These are phyloP conservation scores for Babesia ovis DNA, from an alignment of 169 alveolate species.

Conservation along the genomic window DNA sequence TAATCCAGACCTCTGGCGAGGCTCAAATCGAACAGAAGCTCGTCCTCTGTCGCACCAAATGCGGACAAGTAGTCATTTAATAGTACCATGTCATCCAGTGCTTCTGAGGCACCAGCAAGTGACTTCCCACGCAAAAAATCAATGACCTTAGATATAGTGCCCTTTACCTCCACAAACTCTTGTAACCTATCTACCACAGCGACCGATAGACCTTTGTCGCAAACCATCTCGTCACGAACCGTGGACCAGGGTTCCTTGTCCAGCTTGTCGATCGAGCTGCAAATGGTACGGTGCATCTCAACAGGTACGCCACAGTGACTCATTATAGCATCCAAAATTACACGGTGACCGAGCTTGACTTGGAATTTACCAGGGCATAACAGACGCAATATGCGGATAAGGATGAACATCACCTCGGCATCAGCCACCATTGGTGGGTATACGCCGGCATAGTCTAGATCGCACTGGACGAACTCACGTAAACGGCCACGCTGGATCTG, in stretches of 20 bases:
- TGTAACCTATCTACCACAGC: slow-evolving; percentile 82
- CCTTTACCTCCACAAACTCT: slow-evolving; percentile 81
- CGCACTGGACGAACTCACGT: slow-evolving; percentile 97
- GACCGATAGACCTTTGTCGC: slow-evolving; percentile 87
- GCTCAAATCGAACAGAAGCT: slow-evolving; percentile 85
- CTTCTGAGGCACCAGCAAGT: slow-evolving; percentile 50
- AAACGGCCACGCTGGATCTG: slow-evolving; percentile 93
- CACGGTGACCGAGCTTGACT: slow-evolving; percentile 90
- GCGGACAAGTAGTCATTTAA: slow-evolving; percentile 59
- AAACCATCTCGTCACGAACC: slow-evolving; percentile 88
- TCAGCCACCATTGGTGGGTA: slow-evolving; percentile 91
- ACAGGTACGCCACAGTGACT: slow-evolving; percentile 86
- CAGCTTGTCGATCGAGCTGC: slow-evolving; percentile 94
- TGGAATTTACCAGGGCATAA: slow-evolving; percentile 83
- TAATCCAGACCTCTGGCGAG: slow-evolving; percentile 97
- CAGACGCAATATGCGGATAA: slow-evolving; percentile 81
- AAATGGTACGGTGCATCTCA: slow-evolving; percentile 86
- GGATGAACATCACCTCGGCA: slow-evolving; percentile 91
- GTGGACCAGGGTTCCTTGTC: slow-evolving; percentile 94
- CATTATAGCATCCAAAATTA: slow-evolving; percentile 88
- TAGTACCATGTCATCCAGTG: slow-evolving; percentile 73
- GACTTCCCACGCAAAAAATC: slow-evolving; percentile 67
- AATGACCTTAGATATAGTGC: slow-evolving; percentile 80
- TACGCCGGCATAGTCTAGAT: slow-evolving; percentile 94
- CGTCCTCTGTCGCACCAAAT: slow-evolving; percentile 34